A percentile compares a stretch with the other conserved stretches of the same genome.
Evolutionary conservation across 2,329 filamentous ascomycete species (phyloP).

Genomic region (Paracoccidioides brasiliensis): DNA sequence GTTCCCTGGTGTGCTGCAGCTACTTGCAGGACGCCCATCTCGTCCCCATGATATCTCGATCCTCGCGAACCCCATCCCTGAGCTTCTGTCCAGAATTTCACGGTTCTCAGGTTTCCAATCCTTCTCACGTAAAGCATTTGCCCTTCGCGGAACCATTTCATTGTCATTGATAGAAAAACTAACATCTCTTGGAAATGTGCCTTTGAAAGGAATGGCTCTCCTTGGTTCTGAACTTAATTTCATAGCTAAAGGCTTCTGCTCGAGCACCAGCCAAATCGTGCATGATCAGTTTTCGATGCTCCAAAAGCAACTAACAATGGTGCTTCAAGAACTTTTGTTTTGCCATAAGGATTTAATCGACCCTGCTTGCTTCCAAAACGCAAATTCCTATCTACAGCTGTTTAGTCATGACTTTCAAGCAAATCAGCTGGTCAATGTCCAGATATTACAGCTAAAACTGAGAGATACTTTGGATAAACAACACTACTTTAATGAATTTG

Average conservation of each 20-base stretch:
- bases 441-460: slow-evolving; percentile 13
- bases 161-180: slow-evolving; percentile 45
- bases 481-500: slow-evolving; percentile 26
- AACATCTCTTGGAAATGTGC: slow-evolving; percentile 39
- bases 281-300: slow-evolving; percentile 40
- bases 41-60: slow-evolving; percentile 22
- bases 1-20: slow-evolving; percentile 20
- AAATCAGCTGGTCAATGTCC: slow-evolving; percentile 7
- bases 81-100: slow-evolving; percentile 24
- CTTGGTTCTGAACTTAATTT: slow-evolving; percentile 53
- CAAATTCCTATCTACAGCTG: slow-evolving; percentile 14
- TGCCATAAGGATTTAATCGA: slow-evolving; percentile 26
- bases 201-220: slow-evolving; percentile 47
- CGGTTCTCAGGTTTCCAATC: slow-evolving; percentile 24
- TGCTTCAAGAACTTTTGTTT: slow-evolving; percentile 22
- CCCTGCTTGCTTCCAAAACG: slow-evolving; percentile 15
- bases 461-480: slow-evolving; percentile 13
- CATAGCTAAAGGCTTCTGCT: slow-evolving; percentile 43
- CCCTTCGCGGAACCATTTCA: slow-evolving; percentile 38
- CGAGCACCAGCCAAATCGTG: slow-evolving; percentile 38
- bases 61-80: slow-evolving; percentile 21
- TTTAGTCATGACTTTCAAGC: not conserved
- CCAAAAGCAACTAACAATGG: slow-evolving; percentile 33
- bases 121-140: slow-evolving; percentile 23
- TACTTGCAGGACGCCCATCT: slow-evolving; percentile 28